phyloP scores from a whole-genome alignment of 2,329 filamentous ascomycete species.

The Drechslera avenae region DNA sequence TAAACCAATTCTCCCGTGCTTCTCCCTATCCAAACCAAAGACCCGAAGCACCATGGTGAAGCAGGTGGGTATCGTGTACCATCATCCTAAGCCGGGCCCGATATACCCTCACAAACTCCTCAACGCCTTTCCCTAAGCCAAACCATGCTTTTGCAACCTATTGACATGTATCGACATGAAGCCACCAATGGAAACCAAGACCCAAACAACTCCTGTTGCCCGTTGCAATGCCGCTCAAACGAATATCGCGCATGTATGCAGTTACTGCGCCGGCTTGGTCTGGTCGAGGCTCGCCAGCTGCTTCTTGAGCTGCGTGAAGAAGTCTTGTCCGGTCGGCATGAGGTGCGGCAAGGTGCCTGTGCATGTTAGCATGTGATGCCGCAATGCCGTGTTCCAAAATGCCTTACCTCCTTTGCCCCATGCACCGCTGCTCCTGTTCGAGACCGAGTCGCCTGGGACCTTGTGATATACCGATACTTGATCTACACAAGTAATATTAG shows the following conservation, averaged over 20 bases:
- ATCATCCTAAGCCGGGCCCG: slow-evolving; percentile 17
- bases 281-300: slow-evolving; percentile 50
- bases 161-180: slow-evolving; percentile 17
- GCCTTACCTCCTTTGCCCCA: slow-evolving; percentile 49
- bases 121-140: slow-evolving; percentile 33
- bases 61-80: slow-evolving; percentile 37
- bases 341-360: slow-evolving; percentile 46
- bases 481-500: slow-evolving; percentile 32
- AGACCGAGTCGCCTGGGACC: slow-evolving; percentile 47
- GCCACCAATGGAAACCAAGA: slow-evolving; percentile 25
- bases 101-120: slow-evolving; percentile 18
- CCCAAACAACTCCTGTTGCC: slow-evolving; percentile 43
- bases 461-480: slow-evolving; percentile 45
- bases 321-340: slow-evolving; percentile 54
- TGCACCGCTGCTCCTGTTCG: slow-evolving; percentile 45
- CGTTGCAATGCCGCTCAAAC: slow-evolving; percentile 43
- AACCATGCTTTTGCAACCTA: slow-evolving; percentile 23
- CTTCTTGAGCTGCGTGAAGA: slow-evolving; percentile 54
- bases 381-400: background rate
- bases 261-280: slow-evolving; percentile 37
- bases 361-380: slow-evolving; percentile 16
- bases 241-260: slow-evolving; percentile 23
- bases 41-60: slow-evolving; percentile 20
- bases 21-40: slow-evolving; percentile 5
- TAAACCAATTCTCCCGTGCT: background rate